These are phyloP conservation scores for Fusarium verticillioides DNA, from an alignment of 2,329 filamentous ascomycete genomes.

Conservation along the genomic window DNA sequence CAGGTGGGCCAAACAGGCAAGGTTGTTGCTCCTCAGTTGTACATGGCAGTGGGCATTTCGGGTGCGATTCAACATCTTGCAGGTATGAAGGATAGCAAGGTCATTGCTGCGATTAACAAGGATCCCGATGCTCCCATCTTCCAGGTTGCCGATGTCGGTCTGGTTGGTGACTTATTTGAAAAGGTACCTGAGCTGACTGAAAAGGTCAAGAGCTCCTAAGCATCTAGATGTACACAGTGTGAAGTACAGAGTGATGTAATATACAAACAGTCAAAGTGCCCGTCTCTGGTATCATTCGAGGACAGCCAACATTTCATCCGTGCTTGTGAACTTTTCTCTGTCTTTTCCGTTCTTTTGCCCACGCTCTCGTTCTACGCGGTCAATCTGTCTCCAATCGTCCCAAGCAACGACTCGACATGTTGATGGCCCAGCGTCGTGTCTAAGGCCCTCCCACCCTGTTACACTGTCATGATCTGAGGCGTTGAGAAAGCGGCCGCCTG, in stretches of 20 bases:
- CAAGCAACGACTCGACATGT: constrained; percentile 77
- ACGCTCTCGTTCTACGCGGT: constrained; percentile 76
- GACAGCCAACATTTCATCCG: constrained; percentile 67
- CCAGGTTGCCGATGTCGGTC: constrained; percentile 94
- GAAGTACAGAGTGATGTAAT: constrained; percentile 39
- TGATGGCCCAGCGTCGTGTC: constrained; percentile 63
- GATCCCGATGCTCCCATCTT: constrained; percentile 97
- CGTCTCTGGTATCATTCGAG: constrained; percentile 49
- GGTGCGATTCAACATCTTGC: constrained; percentile 98
- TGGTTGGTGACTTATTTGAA: constrained; percentile 95
- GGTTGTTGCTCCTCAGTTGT: constrained; percentile 95
- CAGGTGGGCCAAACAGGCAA: constrained; percentile 99
- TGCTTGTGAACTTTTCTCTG: constrained; percentile 75
- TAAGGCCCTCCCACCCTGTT: constrained; percentile 82
- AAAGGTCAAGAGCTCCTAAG: constrained; percentile 77
- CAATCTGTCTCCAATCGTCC: constrained; percentile 87
- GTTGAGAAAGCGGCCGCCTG: constrained; percentile 55
- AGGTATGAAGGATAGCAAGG: constrained; percentile 99
- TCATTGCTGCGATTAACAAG: constrained; percentile 99
- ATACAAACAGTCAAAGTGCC: constrained; percentile 44
- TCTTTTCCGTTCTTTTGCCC: constrained; percentile 78
- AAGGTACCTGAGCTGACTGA: constrained; percentile 96
- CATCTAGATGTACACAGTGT: constrained; percentile 37
- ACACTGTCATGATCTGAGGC: neutral
- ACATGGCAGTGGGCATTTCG: constrained; percentile 94